Base-by-base conservation (phyloP, 371 early-diverging fungal genomes). In the Mortierella sp. region DNA sequence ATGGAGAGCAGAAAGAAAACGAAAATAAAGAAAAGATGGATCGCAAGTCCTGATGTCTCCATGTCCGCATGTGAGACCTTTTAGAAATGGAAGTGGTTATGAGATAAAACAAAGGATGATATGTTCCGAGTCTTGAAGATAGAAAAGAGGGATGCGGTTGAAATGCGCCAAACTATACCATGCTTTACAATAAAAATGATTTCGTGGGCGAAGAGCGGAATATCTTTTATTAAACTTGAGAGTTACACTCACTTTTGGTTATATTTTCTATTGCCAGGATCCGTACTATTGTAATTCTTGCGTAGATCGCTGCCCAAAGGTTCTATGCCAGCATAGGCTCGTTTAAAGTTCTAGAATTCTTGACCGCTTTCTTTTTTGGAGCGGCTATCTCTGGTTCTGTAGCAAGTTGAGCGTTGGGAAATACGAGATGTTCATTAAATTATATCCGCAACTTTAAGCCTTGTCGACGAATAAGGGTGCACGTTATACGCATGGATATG, bases 311-410 rank as follows among this genome's bases (percentile, higher is more conserved):
- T 10, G 7, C 45, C 11, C 52, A 38, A 45, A 45, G 13, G 24
- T 9, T 33, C 59, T 78, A 78, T 48, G 78, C 78, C 59, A 73
- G 47, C 70, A 78, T 59, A 10, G 78, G 78, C n/a, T 57, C 70
- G 64, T 78, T 77, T 16, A 38, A 64, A 4, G 65, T 33, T 2
- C 55, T 63, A 16, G 65, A 15, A 38, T 45, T 65, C 53, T 65
- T 69, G 43, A 52, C 68, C 7, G 19, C 19, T 36, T 50, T 52
- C 21, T 67, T 76, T 50, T 43, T 59, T 10, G 40, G 40, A 21
- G n/a, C 10, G 4, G 21, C 3, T 19, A 16, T 19, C 21, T 59
- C 59, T 19, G 40, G 59, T 59, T 16, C 33, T 59, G 19, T 24
- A 21, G 21, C 55, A 53, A 53, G 55, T 24, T 28, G 32, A 15